Percentiles rank a stretch among this genome's conserved stretches.
phyloP scores from a whole-genome alignment of 371 early-diverging fungal genomes.

The Synchytrium microbalum region DNA sequence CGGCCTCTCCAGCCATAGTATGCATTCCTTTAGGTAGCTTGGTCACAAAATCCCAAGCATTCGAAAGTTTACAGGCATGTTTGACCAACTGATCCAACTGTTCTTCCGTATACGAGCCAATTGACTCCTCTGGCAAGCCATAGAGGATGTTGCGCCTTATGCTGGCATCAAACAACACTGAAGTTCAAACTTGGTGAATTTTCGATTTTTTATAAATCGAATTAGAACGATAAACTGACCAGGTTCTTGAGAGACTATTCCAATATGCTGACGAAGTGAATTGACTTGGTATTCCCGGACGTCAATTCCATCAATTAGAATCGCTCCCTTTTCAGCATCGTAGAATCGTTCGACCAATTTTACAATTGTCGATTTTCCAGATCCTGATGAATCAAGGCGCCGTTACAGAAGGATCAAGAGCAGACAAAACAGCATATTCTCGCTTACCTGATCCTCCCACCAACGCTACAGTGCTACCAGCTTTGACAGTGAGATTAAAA shows the following conservation, averaged over 20 bases:
- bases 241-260: constrained; percentile 33
- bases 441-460: constrained; percentile 40
- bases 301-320: constrained; percentile 20
- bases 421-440: no score
- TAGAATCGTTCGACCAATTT: constrained; percentile 32
- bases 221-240: constrained; percentile 3
- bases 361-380: constrained; percentile 45
- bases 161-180: constrained; percentile 18
- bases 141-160: constrained; percentile 12
- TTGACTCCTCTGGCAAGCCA: constrained; percentile 48
- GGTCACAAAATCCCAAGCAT: constrained; percentile 13
- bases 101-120: background rate
- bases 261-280: constrained; percentile 28
- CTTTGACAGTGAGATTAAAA: constrained; percentile 32
- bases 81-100: background rate
- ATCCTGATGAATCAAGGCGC: no score
- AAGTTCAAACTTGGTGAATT: constrained; percentile 9
- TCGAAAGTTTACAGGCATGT: constrained; percentile 17
- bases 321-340: constrained; percentile 16
- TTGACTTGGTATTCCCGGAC: constrained; percentile 7
- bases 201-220: constrained; percentile 1
- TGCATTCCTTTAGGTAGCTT: constrained; percentile 37
- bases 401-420: no score
- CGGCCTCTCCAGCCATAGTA: constrained; percentile 36
- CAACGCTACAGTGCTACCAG: constrained; percentile 44